Conservation (phyloP, 768 basidiomycete species). For the Trichaptum fuscoviolaceum region DNA sequence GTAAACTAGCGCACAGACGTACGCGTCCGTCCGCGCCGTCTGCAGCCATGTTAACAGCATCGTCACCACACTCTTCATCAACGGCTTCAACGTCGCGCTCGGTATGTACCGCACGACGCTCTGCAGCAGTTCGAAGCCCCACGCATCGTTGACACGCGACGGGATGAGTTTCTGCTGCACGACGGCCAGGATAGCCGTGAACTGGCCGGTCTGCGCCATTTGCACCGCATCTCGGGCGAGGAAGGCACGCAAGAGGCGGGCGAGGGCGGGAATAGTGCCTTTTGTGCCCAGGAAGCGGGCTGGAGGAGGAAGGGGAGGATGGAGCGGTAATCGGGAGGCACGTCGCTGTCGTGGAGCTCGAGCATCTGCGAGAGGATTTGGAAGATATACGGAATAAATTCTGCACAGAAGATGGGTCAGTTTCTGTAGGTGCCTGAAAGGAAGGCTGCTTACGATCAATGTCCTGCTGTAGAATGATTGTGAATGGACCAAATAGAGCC, state of each 20-base stretch:
- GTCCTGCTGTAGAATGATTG: slow-evolving; percentile 83
- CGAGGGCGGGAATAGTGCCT: slow-evolving; percentile 91
- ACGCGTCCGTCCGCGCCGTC: slow-evolving; percentile 84
- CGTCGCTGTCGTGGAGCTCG: slow-evolving; percentile 58
- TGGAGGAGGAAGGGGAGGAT: slow-evolving; percentile 81
- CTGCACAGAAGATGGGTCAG: slow-evolving; percentile 32
- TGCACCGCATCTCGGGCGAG: slow-evolving; percentile 60
- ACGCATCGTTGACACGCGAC: slow-evolving; percentile 83
- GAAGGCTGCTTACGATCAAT: slow-evolving; percentile 67
- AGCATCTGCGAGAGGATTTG: slow-evolving; percentile 96
- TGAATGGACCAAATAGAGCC: slow-evolving; percentile 82
- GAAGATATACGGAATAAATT: slow-evolving; percentile 97
- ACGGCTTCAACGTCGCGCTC: slow-evolving; percentile 63
- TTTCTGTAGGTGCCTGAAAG: slow-evolving; percentile 2
- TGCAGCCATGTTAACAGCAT: slow-evolving; percentile 82
- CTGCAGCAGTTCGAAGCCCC: slow-evolving; percentile 88
- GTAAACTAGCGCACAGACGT: slow-evolving; percentile 72
- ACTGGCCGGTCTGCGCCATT: slow-evolving; percentile 67
- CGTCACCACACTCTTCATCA: slow-evolving; percentile 70
- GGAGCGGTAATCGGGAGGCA: slow-evolving; percentile 73
- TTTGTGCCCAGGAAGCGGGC: slow-evolving; percentile 86
- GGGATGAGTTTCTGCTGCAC: slow-evolving; percentile 87
- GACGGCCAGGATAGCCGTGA: slow-evolving; percentile 77
- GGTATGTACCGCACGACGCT: slow-evolving; percentile 68
- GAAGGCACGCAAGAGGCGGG: slow-evolving; percentile 82